Evolutionary conservation across 352 stramenopile species (phyloP), one percentile per base, ranked within the genome.

Genomic region (Globisporangium perplexum): DNA sequence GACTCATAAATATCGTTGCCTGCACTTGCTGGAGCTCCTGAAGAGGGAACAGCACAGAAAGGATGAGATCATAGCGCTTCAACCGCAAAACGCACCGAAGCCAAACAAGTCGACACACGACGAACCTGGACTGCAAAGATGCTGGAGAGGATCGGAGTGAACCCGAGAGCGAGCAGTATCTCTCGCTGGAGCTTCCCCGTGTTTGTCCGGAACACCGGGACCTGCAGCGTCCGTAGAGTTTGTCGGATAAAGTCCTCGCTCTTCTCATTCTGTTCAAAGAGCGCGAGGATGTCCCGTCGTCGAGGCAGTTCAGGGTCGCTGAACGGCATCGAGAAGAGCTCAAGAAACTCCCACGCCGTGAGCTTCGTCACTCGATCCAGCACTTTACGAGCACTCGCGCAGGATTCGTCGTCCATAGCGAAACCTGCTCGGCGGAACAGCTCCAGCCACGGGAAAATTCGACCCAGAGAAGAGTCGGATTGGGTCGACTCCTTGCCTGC

Each of bases 281-380:
- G 61, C 35, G 77, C 68, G 11, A 91, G 45, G 47, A 91, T 77
- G 46, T 86, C 78, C 15, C 76, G 72, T 20, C 75, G 66, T 30
- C 69, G 65, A 53, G 77, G 74, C 0, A 88, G 65, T 31, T 86
- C 70, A 26, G 68, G 63, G 50, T 90, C 72, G 31, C 46, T 78
- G 52, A 90, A 90, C 20, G 83, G 83, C 71, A 88, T 87, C 3
- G 80, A 88, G 51, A 94, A 92, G 41, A 75, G 86, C 51, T 88
- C 77, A 53, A 90, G 70, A 53, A 94, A 94, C 48, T 81, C 72
- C 70, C 70, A 87, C 22, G 76, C 77, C 33, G 68, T 87, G 7
- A 93, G 50, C 7, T 68, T 62, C 15, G 53, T 68, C 7, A 71
- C 78, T 24, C 51, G 64, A n/a, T 73, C 63, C 39, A 72, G 65